phyloP scores from a whole-genome alignment of 1,139 yeast genomes.

The Debaryomyces psychrophilus region DNA sequence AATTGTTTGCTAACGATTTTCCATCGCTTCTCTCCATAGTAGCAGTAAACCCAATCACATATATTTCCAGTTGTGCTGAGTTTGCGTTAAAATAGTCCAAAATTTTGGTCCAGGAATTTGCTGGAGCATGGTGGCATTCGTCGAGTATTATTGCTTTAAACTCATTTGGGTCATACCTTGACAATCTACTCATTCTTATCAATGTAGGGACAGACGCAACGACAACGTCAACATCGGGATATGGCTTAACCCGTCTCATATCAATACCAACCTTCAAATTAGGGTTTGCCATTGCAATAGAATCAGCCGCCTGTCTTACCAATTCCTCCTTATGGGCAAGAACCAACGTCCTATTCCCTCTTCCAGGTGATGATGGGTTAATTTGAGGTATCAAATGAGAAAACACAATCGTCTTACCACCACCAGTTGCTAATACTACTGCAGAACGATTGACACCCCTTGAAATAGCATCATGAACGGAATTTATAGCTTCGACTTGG shows the following conservation, averaged over 20 bases:
- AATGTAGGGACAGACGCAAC: slow-evolving; percentile 81
- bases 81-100: slow-evolving; percentile 61
- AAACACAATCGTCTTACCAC: slow-evolving; percentile 91
- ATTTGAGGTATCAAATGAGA: slow-evolving; percentile 62
- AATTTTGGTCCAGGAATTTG: slow-evolving; percentile 63
- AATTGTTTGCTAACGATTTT: slow-evolving; percentile 55
- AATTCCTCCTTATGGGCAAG: slow-evolving; percentile 84
- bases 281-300: slow-evolving; percentile 55
- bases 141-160: slow-evolving; percentile 80
- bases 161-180: slow-evolving; percentile 55
- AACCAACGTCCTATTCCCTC: slow-evolving; percentile 59
- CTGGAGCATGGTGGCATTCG: slow-evolving; percentile 93
- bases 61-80: slow-evolving; percentile 42
- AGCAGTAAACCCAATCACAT: slow-evolving; percentile 86
- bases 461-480: slow-evolving; percentile 54
- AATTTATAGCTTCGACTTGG: slow-evolving; percentile 69
- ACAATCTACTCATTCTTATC: slow-evolving; percentile 50
- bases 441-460: slow-evolving; percentile 64
- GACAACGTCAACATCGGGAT: slow-evolving; percentile 58
- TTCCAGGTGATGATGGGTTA: slow-evolving; percentile 27
- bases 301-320: slow-evolving; percentile 66
- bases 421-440: slow-evolving; percentile 90
- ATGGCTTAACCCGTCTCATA: slow-evolving; percentile 57
- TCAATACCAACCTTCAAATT: slow-evolving; percentile 64
- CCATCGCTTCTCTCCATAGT: slow-evolving; percentile 74